Base-by-base conservation (phyloP, 1,284 basidiomycete genomes). In the Ustilago curta region DNA sequence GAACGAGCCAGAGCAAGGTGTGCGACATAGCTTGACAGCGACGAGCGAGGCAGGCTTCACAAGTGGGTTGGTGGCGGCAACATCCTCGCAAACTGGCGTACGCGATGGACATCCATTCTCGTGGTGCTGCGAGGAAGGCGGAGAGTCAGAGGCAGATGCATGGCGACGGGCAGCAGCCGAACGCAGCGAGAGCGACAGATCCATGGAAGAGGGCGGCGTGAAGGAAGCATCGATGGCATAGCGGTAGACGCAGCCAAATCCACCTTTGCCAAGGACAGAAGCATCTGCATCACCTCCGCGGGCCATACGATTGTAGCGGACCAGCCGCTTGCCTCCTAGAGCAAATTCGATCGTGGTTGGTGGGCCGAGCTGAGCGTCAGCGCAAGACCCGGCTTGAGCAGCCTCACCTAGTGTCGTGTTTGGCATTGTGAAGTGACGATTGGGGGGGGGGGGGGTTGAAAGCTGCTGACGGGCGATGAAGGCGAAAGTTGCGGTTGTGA, bases 1-100 rank as follows among this genome's bases (percentile, higher is more conserved):
- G 35, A 76, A 81, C 4, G 72, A 73, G 29, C 79, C 79, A 1
- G 71, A 68, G 40, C 65, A 73, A n/a, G 79, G 79, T 5, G 77
- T 79, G 23, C 78, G 74, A 35, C 79, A 81, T 19, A 79, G 58
- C 62, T 81, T 81, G 53, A 79, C 70, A n/a, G 78, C 76, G 12
- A 81, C 70, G 2, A 80, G 61, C 12, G 76, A 70, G 11, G 78
- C 70, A 7, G 59, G 55, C 19, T 59, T 58, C 4, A 40, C 4
- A 6, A 19, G 37, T 21, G 59, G 14, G 11, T 31, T 50, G 42
- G 45, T 43, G 37, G 63, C 42, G 12, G 32, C 40, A 8, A 35
- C 32, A 11, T 51, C 27, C 3, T 49, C 43, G 42, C 53, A 9
- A 35, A 16, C 31, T 6, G 31, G 47, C 23, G 27, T 8, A 31